phyloP scores from a whole-genome alignment of 75 land plant species.

The Cryptomeria japonica region DNA sequence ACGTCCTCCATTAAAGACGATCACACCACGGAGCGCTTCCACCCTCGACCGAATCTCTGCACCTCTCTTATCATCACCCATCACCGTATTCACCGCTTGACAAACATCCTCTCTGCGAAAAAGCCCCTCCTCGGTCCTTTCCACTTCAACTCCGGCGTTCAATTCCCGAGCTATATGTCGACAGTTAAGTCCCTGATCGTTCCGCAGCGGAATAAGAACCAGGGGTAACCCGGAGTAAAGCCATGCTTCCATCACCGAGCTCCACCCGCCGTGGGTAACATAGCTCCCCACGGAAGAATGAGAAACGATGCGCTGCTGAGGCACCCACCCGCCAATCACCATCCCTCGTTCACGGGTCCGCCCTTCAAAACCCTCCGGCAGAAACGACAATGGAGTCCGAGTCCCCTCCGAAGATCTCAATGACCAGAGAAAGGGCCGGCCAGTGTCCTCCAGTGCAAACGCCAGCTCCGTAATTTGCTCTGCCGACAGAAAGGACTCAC shows the following conservation, averaged over 20 bases:
- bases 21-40: too few species aligned
- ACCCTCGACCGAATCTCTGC: too few species aligned
- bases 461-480: neutral
- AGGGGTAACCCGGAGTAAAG: slow-evolving; percentile 23
- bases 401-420: neutral
- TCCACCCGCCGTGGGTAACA: slow-evolving; percentile 33
- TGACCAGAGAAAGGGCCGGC: slow-evolving; percentile 8
- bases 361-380: slow-evolving; percentile 34
- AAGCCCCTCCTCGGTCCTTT: slow-evolving; percentile 26
- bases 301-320: slow-evolving; percentile 31
- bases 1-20: too few species aligned
- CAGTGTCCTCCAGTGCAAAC: neutral
- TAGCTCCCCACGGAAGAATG: slow-evolving; percentile 37
- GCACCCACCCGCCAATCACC: slow-evolving; percentile 39
- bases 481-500: neutral
- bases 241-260: slow-evolving; percentile 35
- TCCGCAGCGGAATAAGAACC: slow-evolving; percentile 31
- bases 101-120: slow-evolving; percentile 25
- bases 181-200: slow-evolving; percentile 43
- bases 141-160: slow-evolving; percentile 38
- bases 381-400: neutral
- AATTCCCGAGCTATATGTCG: slow-evolving; percentile 21
- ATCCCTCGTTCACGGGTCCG: slow-evolving; percentile 32
- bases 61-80: neutral
- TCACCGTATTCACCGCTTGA: slow-evolving; percentile 25